Evolutionary conservation across 805 yeast genomes (phyloP).

Genomic region (Zygotorulaspora florentina): DNA sequence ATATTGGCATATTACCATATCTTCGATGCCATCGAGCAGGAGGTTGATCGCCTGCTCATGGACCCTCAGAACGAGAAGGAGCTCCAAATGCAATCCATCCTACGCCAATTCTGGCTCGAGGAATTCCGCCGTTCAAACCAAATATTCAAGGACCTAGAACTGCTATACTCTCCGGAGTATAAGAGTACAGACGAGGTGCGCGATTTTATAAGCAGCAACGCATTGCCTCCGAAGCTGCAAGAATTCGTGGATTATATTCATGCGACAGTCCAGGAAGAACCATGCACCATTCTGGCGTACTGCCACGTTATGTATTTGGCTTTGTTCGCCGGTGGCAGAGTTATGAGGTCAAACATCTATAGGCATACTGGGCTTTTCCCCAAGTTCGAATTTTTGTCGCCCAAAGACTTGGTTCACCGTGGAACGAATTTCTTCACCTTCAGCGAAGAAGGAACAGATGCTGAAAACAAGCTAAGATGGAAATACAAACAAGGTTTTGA

Average conservation of each 20-base stretch:
- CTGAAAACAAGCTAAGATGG: conserved; percentile 60
- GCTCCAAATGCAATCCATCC: conserved; percentile 42
- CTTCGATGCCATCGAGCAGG: conserved; percentile 58
- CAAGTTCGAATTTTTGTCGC: conserved; percentile 59
- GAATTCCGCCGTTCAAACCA: conserved; percentile 59
- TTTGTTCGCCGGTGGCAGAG: conserved; percentile 79
- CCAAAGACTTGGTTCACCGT: conserved; percentile 52
- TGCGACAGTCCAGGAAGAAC: conserved; percentile 52
- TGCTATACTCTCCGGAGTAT: conserved; percentile 53
- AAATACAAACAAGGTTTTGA: conserved; percentile 73
- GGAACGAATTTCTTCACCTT: conserved; percentile 62
- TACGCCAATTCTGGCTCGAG: conserved; percentile 63
- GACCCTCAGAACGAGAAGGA: conserved; percentile 47
- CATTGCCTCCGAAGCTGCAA: conserved; percentile 53
- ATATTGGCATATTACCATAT: conserved; percentile 68
- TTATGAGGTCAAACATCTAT: conserved; percentile 62
- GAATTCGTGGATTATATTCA: conserved; percentile 59
- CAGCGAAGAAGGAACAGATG: conserved; percentile 58
- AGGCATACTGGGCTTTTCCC: conserved; percentile 73
- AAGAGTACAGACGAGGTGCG: conserved; percentile 10
- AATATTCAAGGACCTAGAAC: conserved; percentile 58
- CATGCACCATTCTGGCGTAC: conserved; percentile 70
- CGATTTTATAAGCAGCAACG: conserved; percentile 8
- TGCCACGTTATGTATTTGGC: conserved; percentile 84
- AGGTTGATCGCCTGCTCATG: conserved; percentile 44